Conservation (phyloP, 2,329 filamentous ascomycete genomes). For the Albophoma yamanashiensis region DNA sequence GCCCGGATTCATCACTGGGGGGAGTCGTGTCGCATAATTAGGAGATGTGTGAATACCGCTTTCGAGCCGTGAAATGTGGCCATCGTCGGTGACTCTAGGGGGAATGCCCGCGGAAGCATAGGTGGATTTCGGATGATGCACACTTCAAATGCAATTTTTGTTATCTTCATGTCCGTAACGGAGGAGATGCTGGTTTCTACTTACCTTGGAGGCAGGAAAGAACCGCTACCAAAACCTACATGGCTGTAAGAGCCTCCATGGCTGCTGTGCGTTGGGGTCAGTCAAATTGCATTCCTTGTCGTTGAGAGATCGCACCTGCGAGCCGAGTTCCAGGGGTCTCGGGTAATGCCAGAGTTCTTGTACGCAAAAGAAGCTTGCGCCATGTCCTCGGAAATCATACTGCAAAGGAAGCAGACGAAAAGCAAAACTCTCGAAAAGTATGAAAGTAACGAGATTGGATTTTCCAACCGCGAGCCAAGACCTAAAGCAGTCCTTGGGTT, state of each 20-base stretch:
- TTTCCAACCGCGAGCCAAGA: background rate
- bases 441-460: background rate
- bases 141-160: conserved; percentile 25
- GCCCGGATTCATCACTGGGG: conserved; percentile 27
- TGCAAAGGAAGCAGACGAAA: conserved; percentile 4
- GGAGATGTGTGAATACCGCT: conserved; percentile 26
- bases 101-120: conserved; percentile 15
- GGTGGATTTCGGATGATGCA: conserved; percentile 27
- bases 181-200: conserved; percentile 9
- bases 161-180: conserved; percentile 14
- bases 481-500: conserved; percentile 2
- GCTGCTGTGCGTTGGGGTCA: conserved; percentile 14
- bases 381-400: conserved; percentile 30
- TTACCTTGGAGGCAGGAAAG: conserved; percentile 28
- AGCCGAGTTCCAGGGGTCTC: conserved; percentile 37
- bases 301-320: conserved; percentile 35
- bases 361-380: conserved; percentile 37
- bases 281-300: background rate
- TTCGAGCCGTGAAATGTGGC: conserved; percentile 27
- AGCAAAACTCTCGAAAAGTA: background rate
- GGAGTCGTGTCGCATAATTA: conserved; percentile 30
- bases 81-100: conserved; percentile 12
- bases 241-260: conserved; percentile 18
- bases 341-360: conserved; percentile 32
- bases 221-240: conserved; percentile 23